Evolutionary conservation across 345 rosid species (phyloP).

Genomic region (Hevea brasiliensis): DNA sequence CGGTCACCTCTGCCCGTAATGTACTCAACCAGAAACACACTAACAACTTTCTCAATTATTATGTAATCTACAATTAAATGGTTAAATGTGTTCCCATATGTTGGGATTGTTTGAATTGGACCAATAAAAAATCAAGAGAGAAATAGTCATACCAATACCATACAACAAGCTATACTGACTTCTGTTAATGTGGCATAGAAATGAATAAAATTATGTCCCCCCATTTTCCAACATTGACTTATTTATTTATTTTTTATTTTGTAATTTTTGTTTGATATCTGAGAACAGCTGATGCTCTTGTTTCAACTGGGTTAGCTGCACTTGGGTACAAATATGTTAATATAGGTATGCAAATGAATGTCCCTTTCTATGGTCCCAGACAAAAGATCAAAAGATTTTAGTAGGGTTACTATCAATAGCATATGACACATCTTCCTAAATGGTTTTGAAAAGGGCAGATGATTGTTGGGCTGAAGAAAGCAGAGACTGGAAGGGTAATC

Average conservation of each 20-base stretch:
- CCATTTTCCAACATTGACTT: background rate
- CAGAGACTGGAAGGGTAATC: background rate
- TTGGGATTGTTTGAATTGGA: conserved; percentile 11
- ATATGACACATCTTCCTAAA: background rate
- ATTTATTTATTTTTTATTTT: too few relatives aligned
- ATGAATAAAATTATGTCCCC: too few relatives aligned
- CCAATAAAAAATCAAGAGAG: background rate
- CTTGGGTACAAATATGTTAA: conserved; percentile 31
- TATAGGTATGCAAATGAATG: conserved; percentile 14
- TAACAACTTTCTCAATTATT: background rate
- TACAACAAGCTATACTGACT: background rate
- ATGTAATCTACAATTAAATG: background rate
- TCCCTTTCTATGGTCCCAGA: background rate
- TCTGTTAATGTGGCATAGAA: background rate
- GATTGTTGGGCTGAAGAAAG: conserved; percentile 30
- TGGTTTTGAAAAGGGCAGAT: conserved; percentile 17
- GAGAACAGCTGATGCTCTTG: conserved; percentile 27
- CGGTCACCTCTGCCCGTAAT: conserved; percentile 12
- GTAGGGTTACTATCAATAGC: background rate
- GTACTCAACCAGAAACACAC: conserved; percentile 18
- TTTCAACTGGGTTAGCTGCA: conserved; percentile 30
- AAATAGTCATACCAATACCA: background rate
- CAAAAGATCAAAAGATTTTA: background rate
- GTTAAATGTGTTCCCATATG: background rate
- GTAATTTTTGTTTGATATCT: background rate